Base-by-base conservation (phyloP, 371 early-diverging fungal species). In the Cokeromyces recurvatus region DNA sequence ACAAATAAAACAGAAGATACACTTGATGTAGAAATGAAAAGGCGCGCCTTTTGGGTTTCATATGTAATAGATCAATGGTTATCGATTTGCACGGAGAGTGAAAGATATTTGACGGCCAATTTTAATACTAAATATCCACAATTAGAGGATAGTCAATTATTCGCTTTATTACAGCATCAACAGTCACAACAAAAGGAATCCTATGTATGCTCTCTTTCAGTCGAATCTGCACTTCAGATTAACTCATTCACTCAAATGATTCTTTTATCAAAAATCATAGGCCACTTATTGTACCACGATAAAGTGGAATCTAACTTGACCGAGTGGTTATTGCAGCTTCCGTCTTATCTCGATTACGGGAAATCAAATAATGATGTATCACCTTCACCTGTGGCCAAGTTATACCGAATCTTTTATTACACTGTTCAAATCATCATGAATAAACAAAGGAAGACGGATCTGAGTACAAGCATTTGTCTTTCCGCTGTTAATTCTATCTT, bases 381-480 rank as follows among this genome's bases (percentile, higher is more conserved):
- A 15, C 64, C 71, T 5, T 65, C 66, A 4, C 61, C 66, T 22
- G 54, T 64, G 8, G 55, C 69, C 0, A 57, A 55, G 12, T 35
- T 74, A 15, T 74, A 59, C 34, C 68, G 62, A 20, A 61, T 74
- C 41, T 43, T 71, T 14, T 74, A 74, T 40, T 61, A 74, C 42
- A 64, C 75, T 2, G 66, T 63, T 17, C 75, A 65, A 23, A 66
- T 74, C 23, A 53, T 65, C 38, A 23, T 60, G 21, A 50, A 57
- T 15, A 45, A 38, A 16, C 38, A 15, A 19, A n/a, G n/a, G n/a
- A 34, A 37, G 17, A 24, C 44, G n/a, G 17, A 39, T 4, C n/a
- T 39, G 7, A 58, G 55, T 42, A 39, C n/a, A 32, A 57, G 53
- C 17, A 57, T 63, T 15, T 59, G 60, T 31, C 59, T 46, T 12